Evolutionary conservation across 768 basidiomycete species (phyloP).

Genomic region (Lactifluus echinatus): DNA sequence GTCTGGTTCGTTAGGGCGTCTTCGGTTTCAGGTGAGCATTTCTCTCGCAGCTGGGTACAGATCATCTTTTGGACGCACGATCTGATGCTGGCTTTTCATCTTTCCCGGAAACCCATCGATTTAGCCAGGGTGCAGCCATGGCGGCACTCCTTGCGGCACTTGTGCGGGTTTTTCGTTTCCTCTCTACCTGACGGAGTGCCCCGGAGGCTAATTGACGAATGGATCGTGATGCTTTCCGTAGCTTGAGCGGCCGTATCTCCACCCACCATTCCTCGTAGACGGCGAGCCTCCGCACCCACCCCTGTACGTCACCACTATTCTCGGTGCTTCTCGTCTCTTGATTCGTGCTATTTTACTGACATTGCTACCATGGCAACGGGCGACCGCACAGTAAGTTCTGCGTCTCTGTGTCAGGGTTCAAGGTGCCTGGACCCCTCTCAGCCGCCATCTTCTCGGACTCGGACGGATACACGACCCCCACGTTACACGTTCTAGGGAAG

Average conservation of each 20-base stretch:
- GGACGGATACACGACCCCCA: conserved; percentile 54
- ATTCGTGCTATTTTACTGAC: background rate
- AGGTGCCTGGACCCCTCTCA: conserved; percentile 37
- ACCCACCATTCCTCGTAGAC: conserved; percentile 54
- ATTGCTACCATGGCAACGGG: background rate
- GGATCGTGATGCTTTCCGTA: conserved; percentile 23
- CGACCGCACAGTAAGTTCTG: conserved; percentile 50
- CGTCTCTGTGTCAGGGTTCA: conserved; percentile 68
- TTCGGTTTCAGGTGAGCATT: conserved; percentile 63
- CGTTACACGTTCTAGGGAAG: conserved; percentile 69
- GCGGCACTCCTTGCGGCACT: conserved; percentile 63
- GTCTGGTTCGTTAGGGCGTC: conserved; percentile 45
- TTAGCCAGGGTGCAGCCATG: conserved; percentile 73
- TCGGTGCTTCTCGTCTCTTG: conserved; percentile 1
- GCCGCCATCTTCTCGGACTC: conserved; percentile 40
- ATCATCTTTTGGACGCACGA: background rate
- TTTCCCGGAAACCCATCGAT: background rate
- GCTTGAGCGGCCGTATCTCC: conserved; percentile 45
- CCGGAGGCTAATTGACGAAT: background rate
- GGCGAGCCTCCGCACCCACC: conserved; percentile 66
- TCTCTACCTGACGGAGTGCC: background rate
- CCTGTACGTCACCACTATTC: conserved; percentile 37
- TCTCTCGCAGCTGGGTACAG: background rate
- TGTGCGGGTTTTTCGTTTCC: conserved; percentile 33
- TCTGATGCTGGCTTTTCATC: conserved; percentile 5